phyloP scores from a whole-genome alignment of 2,329 filamentous ascomycete species.

The Neobulgaria alba region DNA sequence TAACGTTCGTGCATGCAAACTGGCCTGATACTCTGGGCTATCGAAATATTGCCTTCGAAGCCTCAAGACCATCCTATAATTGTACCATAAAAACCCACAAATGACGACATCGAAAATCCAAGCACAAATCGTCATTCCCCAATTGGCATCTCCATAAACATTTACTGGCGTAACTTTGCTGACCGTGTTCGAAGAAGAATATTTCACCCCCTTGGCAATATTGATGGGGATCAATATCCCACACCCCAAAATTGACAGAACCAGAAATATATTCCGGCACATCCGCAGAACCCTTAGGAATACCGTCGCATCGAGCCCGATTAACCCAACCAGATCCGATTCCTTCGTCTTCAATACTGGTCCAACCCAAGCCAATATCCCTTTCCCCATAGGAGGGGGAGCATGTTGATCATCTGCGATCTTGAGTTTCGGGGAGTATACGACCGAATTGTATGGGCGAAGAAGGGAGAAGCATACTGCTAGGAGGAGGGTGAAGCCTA shows the following conservation, averaged over 20 bases:
- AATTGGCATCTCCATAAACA: constrained; percentile 44
- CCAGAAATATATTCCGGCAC: constrained; percentile 82
- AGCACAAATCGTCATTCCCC: constrained; percentile 50
- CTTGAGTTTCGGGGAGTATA: constrained; percentile 91
- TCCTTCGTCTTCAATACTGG: constrained; percentile 75
- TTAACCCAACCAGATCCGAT: constrained; percentile 64
- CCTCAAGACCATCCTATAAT: constrained; percentile 65
- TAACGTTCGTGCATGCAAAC: constrained; percentile 66
- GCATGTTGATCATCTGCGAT: constrained; percentile 85
- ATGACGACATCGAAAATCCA: constrained; percentile 68
- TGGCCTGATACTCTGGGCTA: constrained; percentile 78
- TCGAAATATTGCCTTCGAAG: constrained; percentile 75
- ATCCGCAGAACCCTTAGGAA: constrained; percentile 86
- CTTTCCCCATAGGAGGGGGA: constrained; percentile 77
- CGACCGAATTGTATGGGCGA: constrained; percentile 81
- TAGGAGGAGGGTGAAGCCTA: constrained; percentile 66
- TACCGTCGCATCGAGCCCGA: constrained; percentile 84
- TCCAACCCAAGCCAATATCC: constrained; percentile 78
- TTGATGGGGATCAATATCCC: constrained; percentile 77
- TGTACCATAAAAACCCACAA: constrained; percentile 78
- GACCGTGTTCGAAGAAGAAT: constrained; percentile 35
- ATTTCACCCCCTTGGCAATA: constrained; percentile 40
- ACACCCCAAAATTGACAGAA: constrained; percentile 64
- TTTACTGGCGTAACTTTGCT: constrained; percentile 51
- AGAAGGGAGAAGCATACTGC: constrained; percentile 79